Base-by-base conservation (phyloP, 2,329 filamentous ascomycete genomes). In the Ceratocystis ficicola region DNA sequence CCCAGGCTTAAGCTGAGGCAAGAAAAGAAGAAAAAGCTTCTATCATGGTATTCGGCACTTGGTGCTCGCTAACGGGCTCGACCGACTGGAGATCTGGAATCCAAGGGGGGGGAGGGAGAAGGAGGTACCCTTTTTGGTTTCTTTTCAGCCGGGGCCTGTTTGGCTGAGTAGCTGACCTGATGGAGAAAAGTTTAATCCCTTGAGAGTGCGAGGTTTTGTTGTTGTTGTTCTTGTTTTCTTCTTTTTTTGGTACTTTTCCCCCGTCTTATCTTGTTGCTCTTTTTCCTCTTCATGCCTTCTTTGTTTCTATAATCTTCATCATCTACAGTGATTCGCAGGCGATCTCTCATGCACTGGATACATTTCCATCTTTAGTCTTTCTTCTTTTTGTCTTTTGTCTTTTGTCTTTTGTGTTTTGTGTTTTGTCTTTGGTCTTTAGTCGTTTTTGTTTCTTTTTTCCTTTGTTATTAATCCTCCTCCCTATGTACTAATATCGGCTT, bases 181-280 rank as follows among this genome's bases (percentile, higher is more conserved):
- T 15, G 15, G 6, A 30, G 28, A 36, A 17, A 15, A 20, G 55
- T 15, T 50, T 41, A 2, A 15, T 41, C 36, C 36, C 36, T 41
- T 41, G 36, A 5, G 36, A 41, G 36, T 41, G 36, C 36, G 36
- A 41, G 10, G 36, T 48, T 22, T 64, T 61, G 20, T 50, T 22
- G 17, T 59, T 25, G 25, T 52, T 17, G 60, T 28, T 12, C 32
- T 44, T 30, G 20, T 36, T 32, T 28, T 48, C 63, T 69, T 67
- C 41, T 67, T 66, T 62, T 65, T 66, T 62, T 65, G 44, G 48
- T 52, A 44, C 63, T 60, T 65, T 60, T 65, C 52, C 62, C 52
- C 44, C 22, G 50, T 61, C 41, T 64, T 57, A 66, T 36, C 36
- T 67, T 55, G 41, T 66, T 66, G 61, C 32, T 59, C 59, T 63